Base-by-base conservation (phyloP, 1,139 yeast species). In the Yamadazyma friedrichii region DNA sequence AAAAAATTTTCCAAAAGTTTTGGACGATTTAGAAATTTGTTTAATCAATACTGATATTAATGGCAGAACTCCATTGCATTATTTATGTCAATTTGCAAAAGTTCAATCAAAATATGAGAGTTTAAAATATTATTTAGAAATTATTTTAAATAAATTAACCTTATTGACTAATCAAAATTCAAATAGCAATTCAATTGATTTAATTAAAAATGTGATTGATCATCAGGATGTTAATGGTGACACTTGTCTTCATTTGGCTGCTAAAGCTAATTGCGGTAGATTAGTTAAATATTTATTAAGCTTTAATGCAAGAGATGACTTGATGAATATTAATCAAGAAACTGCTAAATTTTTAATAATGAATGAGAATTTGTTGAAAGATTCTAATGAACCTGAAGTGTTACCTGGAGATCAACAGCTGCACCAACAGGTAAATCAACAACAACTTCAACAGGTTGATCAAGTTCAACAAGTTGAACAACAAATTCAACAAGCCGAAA, bases 11-110 rank as follows among this genome's bases (percentile, higher is more conserved):
- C 80, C 84, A 3, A 70, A 75, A 41, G 80, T 91, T 4, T 74
- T 89, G 36, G 84, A 84, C 27, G 70, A 84, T 40, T 70, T 91
- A 50, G 83, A 84, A 47, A 74, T 78, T 42, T 88, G 91, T 54
- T 62, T 84, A 36, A 79, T 82, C 33, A 82, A 83, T 40, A 86
- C 93, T 3, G 94, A 85, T 60, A 71, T 73, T 25, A 80, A 79
- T 54, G 87, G 88, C 12, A 67, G 91, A 48, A 79, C 88, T 1
- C 91, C 91, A 2, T 59, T 84, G 43, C 94, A 85, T 61, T 84
- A 85, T 52, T 60, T 85, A 40, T 78, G 84, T 54, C 89, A 83
- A 52, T 67, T 80, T 51, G 64, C 80, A 29, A 75, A 80, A 32
- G 73, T 73, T 26, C 64, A 69, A 42, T 66, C 82, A 3, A 55